Base-by-base conservation (phyloP, 2,329 filamentous ascomycete genomes). In the Cercospora sp. region DNA sequence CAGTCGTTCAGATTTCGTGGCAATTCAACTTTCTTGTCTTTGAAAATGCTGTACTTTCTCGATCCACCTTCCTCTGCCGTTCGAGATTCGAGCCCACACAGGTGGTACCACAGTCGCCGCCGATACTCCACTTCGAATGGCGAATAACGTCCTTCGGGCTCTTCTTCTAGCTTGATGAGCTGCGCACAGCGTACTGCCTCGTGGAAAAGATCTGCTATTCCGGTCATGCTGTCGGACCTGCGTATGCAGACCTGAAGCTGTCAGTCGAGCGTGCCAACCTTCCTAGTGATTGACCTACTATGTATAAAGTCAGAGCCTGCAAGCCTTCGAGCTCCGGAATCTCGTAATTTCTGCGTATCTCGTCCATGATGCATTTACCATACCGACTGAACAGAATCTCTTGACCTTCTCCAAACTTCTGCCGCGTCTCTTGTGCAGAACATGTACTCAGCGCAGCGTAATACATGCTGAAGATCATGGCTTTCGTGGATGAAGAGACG, bases 1-100 rank as follows among this genome's bases (percentile, higher is more conserved):
- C 36, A 33, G 65, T 76, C 75, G 67, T 75, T 73, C n/a, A 76
- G 53, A 55, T 73, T 75, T 10, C 69, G 63, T 6, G 75, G 75
- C 36, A 75, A 45, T 23, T 62, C 39, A 3, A 75, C 71, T 45
- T 60, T 70, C 28, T 64, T 60, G 16, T 67, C 69, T 28, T 71
- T 62, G 67, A 75, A 69, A n/a, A 75, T 66, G 45, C 67, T 72
- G 23, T 68, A 67, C 18, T 67, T 64, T 12, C 73, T 64, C 2
- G 68, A 65, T 5, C 60, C 69, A 16, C 66, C 65, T 45, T 75
- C 74, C 63, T 76, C 74, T 10, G 74, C 74, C 5, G 70, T 72
- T 9, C 70, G 67, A n/a, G 67, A 71, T 53, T 76, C 74, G 6
- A 75, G 68, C 1, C 69, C 69, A 33, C 70, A 72, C 7, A 76